Evolutionary conservation across 169 alveolate species (phyloP).

Genomic region (Plasmodium gonderi): DNA sequence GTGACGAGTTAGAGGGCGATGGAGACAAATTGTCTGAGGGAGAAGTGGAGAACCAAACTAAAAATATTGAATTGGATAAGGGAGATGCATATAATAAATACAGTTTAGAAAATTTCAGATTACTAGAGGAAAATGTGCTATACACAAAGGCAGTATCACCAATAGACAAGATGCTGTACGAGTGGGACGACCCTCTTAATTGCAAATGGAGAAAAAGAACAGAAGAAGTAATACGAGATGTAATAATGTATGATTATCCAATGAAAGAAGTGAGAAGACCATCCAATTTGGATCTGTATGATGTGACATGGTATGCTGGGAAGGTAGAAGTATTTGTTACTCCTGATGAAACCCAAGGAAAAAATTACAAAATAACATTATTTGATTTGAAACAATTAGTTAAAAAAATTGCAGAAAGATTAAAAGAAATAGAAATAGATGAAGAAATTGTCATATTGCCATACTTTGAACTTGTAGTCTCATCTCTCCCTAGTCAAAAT

Average conservation of each 20-base stretch:
- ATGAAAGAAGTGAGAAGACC: conserved; percentile 78
- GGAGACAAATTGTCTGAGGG: not conserved
- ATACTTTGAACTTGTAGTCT: conserved; percentile 29
- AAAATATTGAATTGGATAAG: not conserved
- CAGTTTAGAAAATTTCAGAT: conserved; percentile 74
- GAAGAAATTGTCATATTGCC: conserved; percentile 69
- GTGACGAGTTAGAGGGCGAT: not conserved
- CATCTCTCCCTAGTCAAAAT: conserved; percentile 33
- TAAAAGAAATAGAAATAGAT: conserved; percentile 64
- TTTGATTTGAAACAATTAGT: conserved; percentile 44
- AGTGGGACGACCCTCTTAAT: conserved; percentile 84
- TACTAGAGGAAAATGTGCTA: conserved; percentile 78
- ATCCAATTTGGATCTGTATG: conserved; percentile 82
- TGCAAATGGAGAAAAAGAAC: conserved; percentile 84
- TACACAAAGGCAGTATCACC: conserved; percentile 82
- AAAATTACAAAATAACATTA: conserved; percentile 46
- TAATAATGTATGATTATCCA: conserved; percentile 84
- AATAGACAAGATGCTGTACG: conserved; percentile 72
- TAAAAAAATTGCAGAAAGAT: conserved; percentile 66
- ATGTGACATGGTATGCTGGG: conserved; percentile 85
- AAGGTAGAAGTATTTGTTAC: conserved; percentile 79
- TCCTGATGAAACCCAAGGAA: conserved; percentile 46
- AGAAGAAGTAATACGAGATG: conserved; percentile 83
- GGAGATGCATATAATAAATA: not conserved
- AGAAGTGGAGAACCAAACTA: not conserved